Percentiles rank a stretch among this genome's conserved stretches.
Conservation (phyloP, 768 basidiomycete species). For the Lentinula lateritia region DNA sequence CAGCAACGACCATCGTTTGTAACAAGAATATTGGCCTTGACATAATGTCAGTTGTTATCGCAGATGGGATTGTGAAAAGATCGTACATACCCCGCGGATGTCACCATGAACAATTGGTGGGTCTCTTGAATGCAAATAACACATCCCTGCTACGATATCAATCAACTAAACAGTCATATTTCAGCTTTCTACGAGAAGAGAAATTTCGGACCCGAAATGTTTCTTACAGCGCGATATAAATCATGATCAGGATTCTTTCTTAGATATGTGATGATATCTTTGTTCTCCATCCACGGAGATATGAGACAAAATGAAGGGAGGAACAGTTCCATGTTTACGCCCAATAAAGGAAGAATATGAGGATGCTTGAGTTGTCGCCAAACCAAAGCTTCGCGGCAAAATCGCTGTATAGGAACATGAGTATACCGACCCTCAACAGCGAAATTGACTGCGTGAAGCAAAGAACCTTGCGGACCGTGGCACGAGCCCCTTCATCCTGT, state of each 20-base stretch:
- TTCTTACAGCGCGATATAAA: not conserved
- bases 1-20: conserved; percentile 5
- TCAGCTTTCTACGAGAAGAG: not conserved
- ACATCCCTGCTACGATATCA: conserved; percentile 27
- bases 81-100: conserved; percentile 9
- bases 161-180: not conserved
- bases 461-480: not conserved
- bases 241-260: conserved; percentile 1
- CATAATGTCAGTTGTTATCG: too few relatives aligned
- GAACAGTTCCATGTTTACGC: conserved; percentile 13
- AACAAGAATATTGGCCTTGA: conserved; percentile 9
- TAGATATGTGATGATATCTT: conserved; percentile 11
- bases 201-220: not conserved
- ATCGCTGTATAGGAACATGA: conserved; percentile 9
- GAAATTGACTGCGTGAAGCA: not conserved
- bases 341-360: conserved; percentile 15
- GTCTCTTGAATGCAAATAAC: conserved; percentile 25
- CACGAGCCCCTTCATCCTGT: not conserved
- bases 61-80: not conserved
- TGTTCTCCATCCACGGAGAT: conserved; percentile 19
- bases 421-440: too few relatives aligned
- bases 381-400: conserved; percentile 16
- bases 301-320: conserved; percentile 14
- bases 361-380: conserved; percentile 16
- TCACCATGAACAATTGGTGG: conserved; percentile 20